Conservation (phyloP, 73 alveolate genomes). For the Uronychia binucleata region DNA sequence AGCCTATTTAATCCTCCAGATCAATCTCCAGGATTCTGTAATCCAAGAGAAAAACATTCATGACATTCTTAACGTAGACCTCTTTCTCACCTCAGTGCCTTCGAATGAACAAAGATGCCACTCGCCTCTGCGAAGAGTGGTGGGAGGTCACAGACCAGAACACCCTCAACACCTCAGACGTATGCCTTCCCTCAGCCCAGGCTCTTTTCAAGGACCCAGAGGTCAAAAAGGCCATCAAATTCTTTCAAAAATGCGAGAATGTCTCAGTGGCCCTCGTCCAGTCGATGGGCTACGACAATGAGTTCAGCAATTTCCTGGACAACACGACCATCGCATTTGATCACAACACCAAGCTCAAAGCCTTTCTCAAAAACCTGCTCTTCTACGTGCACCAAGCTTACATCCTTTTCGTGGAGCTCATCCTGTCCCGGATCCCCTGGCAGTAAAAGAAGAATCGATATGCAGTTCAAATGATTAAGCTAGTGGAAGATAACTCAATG, state of each 20-base stretch:
- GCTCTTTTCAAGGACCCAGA: neutral
- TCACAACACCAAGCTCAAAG: neutral
- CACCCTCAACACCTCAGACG: slow-evolving; percentile 2
- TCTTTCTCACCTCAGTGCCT: neutral
- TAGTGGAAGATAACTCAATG: neutral
- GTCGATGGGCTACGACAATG: neutral
- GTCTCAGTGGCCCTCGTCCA: neutral
- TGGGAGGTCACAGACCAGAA: slow-evolving; percentile 56
- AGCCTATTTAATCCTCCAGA: neutral
- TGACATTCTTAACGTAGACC: neutral
- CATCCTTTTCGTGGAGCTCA: neutral
- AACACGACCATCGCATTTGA: neutral
- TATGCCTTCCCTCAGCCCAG: too few relatives aligned
- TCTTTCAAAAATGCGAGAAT: neutral
- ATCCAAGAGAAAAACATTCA: neutral
- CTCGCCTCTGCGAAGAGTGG: slow-evolving; percentile 15
- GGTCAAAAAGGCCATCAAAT: neutral
- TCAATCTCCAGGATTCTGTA: neutral
- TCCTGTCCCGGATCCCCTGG: neutral
- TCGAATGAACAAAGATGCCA: neutral
- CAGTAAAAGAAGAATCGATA: neutral
- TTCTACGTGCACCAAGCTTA: neutral
- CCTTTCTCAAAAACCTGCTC: neutral
- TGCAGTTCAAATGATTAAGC: neutral
- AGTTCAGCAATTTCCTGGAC: neutral